Conservation (phyloP, 2,329 filamentous ascomycete species). For the Penicillium sp. region DNA sequence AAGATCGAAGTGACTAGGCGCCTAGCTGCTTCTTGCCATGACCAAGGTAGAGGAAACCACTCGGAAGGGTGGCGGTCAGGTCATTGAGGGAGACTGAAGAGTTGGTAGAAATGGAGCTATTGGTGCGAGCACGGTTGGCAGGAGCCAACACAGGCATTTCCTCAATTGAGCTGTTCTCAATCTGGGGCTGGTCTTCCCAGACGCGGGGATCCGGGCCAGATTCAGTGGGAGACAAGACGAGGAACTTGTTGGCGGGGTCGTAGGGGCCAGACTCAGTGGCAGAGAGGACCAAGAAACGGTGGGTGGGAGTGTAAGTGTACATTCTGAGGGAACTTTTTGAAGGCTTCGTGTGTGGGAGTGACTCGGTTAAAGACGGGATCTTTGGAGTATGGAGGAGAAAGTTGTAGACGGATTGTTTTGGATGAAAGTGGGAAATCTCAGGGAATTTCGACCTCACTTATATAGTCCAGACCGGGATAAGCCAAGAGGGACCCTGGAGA, state of each 20-base stretch:
- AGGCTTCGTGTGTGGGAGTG: neutral
- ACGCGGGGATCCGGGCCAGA: constrained; percentile 24
- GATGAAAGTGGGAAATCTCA: neutral
- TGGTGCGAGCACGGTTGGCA: constrained; percentile 20
- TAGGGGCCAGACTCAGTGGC: constrained; percentile 17
- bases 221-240: constrained; percentile 29
- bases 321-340: constrained; percentile 21
- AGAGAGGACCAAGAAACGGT: constrained; percentile 32
- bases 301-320: constrained; percentile 28
- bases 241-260: constrained; percentile 22
- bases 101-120: constrained; percentile 27
- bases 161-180: constrained; percentile 8
- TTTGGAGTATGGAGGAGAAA: neutral
- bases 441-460: constrained; percentile 23
- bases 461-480: constrained; percentile 25
- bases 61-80: constrained; percentile 14
- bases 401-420: neutral
- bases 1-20: neutral
- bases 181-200: constrained; percentile 17
- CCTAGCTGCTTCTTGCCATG: constrained; percentile 15
- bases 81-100: constrained; percentile 15
- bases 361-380: constrained; percentile 3
- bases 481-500: constrained; percentile 17
- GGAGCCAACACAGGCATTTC: constrained; percentile 10
- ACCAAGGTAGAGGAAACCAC: constrained; percentile 29